Evolutionary conservation across 108 stramenopile species (phyloP).

Genomic region (Bacterosira constricta): DNA sequence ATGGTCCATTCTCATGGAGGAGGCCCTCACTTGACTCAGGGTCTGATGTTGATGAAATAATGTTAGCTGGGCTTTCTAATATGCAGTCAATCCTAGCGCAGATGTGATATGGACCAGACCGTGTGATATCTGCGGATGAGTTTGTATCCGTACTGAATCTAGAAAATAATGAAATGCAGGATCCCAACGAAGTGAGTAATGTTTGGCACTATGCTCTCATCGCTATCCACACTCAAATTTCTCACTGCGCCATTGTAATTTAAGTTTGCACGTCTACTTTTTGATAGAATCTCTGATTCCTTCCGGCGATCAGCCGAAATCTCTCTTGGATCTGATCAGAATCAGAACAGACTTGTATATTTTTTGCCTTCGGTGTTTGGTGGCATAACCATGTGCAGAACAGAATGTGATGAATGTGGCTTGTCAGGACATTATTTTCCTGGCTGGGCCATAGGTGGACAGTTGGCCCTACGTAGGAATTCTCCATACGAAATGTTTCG

Average conservation of each 20-base stretch:
- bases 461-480: too few relatives aligned
- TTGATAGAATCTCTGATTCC: conserved; percentile 78
- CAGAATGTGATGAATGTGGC: conserved; percentile 59
- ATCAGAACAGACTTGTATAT: conserved; percentile 28
- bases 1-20: conserved; percentile 74
- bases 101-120: conserved; percentile 61
- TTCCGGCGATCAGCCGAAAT: conserved; percentile 56
- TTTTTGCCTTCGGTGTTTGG: conserved; percentile 66
- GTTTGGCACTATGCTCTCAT: neutral
- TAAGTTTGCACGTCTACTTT: conserved; percentile 77
- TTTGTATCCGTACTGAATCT: conserved; percentile 69
- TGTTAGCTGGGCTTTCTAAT: conserved; percentile 56
- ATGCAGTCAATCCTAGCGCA: conserved; percentile 67
- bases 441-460: too few relatives aligned
- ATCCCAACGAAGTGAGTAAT: conserved; percentile 80
- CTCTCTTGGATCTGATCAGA: neutral
- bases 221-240: neutral
- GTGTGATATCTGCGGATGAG: conserved; percentile 56
- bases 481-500: too few relatives aligned
- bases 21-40: neutral
- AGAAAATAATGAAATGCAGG: conserved; percentile 84
- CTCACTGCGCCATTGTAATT: neutral
- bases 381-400: conserved; percentile 63
- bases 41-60: conserved; percentile 13
- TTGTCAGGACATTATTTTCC: too few relatives aligned